Percentiles rank a stretch among this genome's conserved stretches.
Conservation (phyloP, 2,329 filamentous ascomycete genomes). For the Fusarium sp. region DNA sequence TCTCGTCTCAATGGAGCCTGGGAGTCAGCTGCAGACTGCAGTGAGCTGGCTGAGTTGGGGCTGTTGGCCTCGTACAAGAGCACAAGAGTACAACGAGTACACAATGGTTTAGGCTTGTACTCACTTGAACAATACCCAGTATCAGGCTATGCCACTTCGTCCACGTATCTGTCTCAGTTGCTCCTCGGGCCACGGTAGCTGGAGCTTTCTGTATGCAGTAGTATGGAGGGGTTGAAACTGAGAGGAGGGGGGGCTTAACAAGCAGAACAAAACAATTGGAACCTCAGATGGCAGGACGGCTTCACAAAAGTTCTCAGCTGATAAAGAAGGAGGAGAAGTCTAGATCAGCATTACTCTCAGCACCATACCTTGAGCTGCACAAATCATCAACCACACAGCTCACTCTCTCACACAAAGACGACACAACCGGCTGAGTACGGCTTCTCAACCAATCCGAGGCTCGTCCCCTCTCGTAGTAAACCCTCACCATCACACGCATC, state of each 20-base stretch:
- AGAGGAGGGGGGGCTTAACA: neutral
- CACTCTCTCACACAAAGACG: slow-evolving; percentile 31
- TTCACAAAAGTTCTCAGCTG: slow-evolving; percentile 34
- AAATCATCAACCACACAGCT: slow-evolving; percentile 42
- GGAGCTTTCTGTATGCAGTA: slow-evolving; percentile 1
- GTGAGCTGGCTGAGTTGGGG: slow-evolving; percentile 34
- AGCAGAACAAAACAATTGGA: neutral
- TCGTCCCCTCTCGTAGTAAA: slow-evolving; percentile 26
- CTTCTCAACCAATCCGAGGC: slow-evolving; percentile 36
- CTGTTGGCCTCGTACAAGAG: slow-evolving; percentile 31
- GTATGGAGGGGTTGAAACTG: slow-evolving; percentile 17
- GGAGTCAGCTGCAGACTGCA: slow-evolving; percentile 28
- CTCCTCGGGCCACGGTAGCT: slow-evolving; percentile 7
- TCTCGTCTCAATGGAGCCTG: slow-evolving; percentile 4
- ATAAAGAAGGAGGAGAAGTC: slow-evolving; percentile 29
- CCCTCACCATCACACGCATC: slow-evolving; percentile 27
- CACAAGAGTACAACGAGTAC: slow-evolving; percentile 21
- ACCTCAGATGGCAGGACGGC: slow-evolving; percentile 21
- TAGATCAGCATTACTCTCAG: slow-evolving; percentile 4
- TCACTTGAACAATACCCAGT: slow-evolving; percentile 25
- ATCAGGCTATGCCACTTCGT: neutral
- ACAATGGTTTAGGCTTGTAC: slow-evolving; percentile 31
- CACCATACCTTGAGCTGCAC: slow-evolving; percentile 31
- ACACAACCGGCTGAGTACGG: slow-evolving; percentile 36
- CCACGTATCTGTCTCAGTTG: slow-evolving; percentile 1